Evolutionary conservation across 2,329 filamentous ascomycete species (phyloP), one percentile per base, ranked within the genome.

Genomic region (Fusarium palustre): DNA sequence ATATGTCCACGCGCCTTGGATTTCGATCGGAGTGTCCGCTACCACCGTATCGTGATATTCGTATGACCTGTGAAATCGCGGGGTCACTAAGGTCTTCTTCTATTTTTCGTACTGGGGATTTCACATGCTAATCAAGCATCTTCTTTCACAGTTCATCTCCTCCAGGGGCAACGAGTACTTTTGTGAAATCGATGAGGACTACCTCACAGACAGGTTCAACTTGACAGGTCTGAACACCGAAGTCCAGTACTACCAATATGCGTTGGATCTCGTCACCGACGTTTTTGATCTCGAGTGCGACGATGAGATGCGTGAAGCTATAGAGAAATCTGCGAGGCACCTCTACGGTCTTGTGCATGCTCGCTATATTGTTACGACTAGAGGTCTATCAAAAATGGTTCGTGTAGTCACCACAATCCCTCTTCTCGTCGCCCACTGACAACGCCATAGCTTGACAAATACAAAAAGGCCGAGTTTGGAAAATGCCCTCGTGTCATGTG

Each of bases 131-230:
- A 74, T 54, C 41, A 50, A 39, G 39, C 38, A 24, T 38, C 53
- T 39, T 47, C 41, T 18, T 18, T 18, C 45, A 41, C 77, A 99
- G 96, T 99, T 99, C 80, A 97, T 98, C 76, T 97, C 95, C 7
- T 97, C 94, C 8, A 89, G 96, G 58, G 96, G 96, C 71, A 98
- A 99, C 82, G 96, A 99, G 80, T 99, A 99, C 82, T 99, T 98
- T 77, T 99, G 96, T 87, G 96, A 99, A 79, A 98, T 99, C 76
- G 96, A 99, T 81, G 96, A 99, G 80, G 96, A 99, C 76, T 99
- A 99, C 81, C 87, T 99, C 47, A 98, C 94, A 53, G 96, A 99
- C 80, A 91, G 96, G 52, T 99, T 99, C 87, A 99, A 99, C 82
- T 85, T 99, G 66, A 99, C 96, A 1, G 96, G 96, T 38, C 88